Conservation (phyloP, 139 green algal species). For the Chlamydomonas eustigma region DNA sequence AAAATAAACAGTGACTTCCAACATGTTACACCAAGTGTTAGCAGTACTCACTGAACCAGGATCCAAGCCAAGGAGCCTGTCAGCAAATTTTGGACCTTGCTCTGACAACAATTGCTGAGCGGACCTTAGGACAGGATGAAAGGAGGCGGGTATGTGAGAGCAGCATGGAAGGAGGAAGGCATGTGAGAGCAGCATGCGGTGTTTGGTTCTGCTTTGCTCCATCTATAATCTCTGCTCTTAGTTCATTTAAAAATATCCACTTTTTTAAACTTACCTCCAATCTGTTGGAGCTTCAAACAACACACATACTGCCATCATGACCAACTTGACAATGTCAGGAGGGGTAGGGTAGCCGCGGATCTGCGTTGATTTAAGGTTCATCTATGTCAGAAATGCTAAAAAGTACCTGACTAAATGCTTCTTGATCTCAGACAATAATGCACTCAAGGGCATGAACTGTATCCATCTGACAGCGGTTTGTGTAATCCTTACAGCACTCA, state of each 20-base stretch:
- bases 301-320: conserved; percentile 39
- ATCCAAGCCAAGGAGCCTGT: conserved; percentile 22
- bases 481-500: neutral
- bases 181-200: neutral
- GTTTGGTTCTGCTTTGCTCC: neutral
- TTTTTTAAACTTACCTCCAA: conserved; percentile 30
- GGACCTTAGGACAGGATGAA: neutral
- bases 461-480: neutral
- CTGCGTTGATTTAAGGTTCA: conserved; percentile 26
- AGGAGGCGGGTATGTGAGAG: neutral
- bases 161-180: neutral
- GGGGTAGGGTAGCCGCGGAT: conserved; percentile 32
- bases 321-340: conserved; percentile 26
- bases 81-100: conserved; percentile 38
- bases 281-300: conserved; percentile 35
- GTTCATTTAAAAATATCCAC: no score
- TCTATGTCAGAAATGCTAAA: conserved; percentile 12
- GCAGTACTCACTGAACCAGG: neutral
- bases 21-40: no score
- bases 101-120: conserved; percentile 29
- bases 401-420: no score
- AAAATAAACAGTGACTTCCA: no score
- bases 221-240: no score
- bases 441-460: no score
- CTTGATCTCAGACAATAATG: no score